Conservation (phyloP, 2,329 filamentous ascomycete species). For the Cladophialophora bantiana region DNA sequence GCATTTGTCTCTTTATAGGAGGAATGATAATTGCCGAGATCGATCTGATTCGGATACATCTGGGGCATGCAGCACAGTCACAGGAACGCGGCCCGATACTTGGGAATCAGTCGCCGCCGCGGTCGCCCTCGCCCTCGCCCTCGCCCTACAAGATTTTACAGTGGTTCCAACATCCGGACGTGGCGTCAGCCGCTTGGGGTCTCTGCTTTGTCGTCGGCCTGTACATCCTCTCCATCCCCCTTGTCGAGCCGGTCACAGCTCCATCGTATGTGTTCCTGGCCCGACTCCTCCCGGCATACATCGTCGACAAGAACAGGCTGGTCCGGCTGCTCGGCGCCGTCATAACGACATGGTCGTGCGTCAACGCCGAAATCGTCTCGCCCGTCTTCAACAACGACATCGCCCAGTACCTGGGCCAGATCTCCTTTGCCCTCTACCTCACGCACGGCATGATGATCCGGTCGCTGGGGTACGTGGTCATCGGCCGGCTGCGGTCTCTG, state of each 20-base stretch:
- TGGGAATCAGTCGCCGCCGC: background rate
- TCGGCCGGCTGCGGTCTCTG: conserved; percentile 8
- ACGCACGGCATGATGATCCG: conserved; percentile 37
- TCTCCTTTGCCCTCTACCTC: conserved; percentile 46
- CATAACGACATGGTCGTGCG: conserved; percentile 26
- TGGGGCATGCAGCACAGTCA: background rate
- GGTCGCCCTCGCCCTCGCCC: background rate
- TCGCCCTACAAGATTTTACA: background rate
- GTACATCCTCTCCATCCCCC: conserved; percentile 29
- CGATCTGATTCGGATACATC: conserved; percentile 12
- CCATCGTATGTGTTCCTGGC: conserved; percentile 13
- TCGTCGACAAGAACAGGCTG: conserved; percentile 22
- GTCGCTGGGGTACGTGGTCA: conserved; percentile 23
- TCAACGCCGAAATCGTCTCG: conserved; percentile 12
- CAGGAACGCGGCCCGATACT: background rate
- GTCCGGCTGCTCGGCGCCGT: conserved; percentile 26
- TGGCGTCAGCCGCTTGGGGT: background rate
- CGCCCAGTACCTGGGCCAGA: conserved; percentile 43
- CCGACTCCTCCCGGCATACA: conserved; percentile 15
- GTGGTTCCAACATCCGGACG: background rate
- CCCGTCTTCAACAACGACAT: conserved; percentile 28
- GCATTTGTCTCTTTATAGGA: conserved; percentile 25
- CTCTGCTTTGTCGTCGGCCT: conserved; percentile 23
- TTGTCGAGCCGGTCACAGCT: conserved; percentile 3
- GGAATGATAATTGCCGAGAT: conserved; percentile 31